phyloP scores from a whole-genome alignment of 1,284 basidiomycete species.

The Amylostereum areolatum region DNA sequence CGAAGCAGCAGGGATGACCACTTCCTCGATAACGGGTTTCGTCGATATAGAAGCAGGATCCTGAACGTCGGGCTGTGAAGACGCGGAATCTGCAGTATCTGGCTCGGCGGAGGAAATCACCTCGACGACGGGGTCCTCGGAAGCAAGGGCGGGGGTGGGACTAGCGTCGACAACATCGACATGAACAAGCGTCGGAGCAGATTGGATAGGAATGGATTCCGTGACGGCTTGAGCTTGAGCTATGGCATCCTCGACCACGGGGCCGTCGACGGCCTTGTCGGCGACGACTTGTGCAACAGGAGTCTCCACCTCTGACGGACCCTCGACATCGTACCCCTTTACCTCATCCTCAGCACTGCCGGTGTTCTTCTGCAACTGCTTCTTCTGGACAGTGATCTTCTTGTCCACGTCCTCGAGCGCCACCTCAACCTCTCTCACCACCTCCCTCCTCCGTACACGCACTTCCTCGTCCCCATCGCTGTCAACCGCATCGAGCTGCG shows the following conservation, averaged over 20 bases:
- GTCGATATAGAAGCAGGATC: neutral
- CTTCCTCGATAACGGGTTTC: neutral
- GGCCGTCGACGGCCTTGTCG: neutral
- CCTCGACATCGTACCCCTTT: neutral
- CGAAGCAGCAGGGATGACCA: neutral
- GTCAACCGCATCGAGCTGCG: conserved; percentile 61
- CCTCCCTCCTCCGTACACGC: conserved; percentile 47
- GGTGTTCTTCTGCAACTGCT: neutral
- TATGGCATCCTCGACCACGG: neutral
- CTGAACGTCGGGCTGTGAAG: neutral
- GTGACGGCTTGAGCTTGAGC: neutral
- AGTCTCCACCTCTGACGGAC: neutral
- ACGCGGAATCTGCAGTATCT: neutral
- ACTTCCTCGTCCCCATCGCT: conserved; percentile 55
- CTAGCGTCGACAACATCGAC: neutral
- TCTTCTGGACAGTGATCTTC: conserved; percentile 13
- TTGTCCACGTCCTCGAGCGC: conserved; percentile 45
- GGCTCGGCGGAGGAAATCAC: neutral
- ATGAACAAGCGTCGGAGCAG: neutral
- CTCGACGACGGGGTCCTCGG: neutral
- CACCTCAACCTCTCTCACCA: conserved; percentile 57
- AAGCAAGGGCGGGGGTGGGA: neutral
- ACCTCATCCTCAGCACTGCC: conserved; percentile 1
- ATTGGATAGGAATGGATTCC: neutral
- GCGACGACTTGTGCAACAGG: neutral